These are phyloP conservation scores for Arthrobotrys pseudoclavata DNA, from an alignment of 2,329 filamentous ascomycete species.

Conservation along the genomic window DNA sequence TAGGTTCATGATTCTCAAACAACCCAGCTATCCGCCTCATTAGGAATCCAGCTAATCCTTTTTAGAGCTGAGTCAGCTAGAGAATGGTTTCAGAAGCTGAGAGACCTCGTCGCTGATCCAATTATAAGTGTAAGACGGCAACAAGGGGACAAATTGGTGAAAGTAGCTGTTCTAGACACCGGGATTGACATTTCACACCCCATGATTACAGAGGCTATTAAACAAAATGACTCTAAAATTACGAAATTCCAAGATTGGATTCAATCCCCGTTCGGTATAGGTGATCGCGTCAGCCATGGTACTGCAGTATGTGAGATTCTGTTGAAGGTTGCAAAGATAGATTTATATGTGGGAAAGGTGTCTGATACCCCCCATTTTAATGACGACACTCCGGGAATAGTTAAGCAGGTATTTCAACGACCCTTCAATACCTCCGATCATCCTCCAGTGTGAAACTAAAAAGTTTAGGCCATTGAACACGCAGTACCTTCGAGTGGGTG, in stretches of 20 bases:
- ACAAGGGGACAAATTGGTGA: not conserved
- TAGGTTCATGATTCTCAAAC: not conserved
- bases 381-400: not conserved
- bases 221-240: not conserved
- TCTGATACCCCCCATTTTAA: conserved; percentile 7
- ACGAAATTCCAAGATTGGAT: not conserved
- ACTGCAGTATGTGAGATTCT: conserved; percentile 13
- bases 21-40: not conserved
- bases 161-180: conserved; percentile 21
- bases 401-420: not conserved
- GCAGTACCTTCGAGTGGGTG: not conserved
- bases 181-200: not conserved
- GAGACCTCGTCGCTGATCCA: not conserved
- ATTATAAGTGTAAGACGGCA: not conserved
- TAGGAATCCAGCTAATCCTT: not conserved
- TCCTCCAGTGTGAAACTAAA: too few relatives aligned
- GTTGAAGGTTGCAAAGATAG: conserved; percentile 10
- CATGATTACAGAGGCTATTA: not conserved
- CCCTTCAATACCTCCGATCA: not conserved
- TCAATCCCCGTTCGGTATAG: not conserved
- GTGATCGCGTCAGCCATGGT: conserved; percentile 6
- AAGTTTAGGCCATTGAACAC: conserved; percentile 6
- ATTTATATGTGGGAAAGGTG: conserved; percentile 23
- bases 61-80: not conserved
- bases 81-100: conserved; percentile 1